These are phyloP conservation scores for Aspergillus udagawae DNA, from an alignment of 2,329 filamentous ascomycete species.

Conservation along the genomic window DNA sequence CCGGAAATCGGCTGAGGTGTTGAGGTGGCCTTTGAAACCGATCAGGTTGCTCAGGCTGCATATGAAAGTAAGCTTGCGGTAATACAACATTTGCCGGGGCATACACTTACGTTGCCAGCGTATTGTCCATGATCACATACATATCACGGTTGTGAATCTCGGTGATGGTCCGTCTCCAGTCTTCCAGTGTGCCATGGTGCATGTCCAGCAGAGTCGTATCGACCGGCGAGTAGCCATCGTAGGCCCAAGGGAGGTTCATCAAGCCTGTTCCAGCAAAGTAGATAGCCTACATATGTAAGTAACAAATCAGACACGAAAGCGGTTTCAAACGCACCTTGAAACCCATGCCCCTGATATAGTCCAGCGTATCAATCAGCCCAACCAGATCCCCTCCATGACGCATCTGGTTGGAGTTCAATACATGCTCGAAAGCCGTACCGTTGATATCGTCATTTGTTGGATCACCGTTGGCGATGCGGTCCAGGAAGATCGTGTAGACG, in stretches of 20 bases:
- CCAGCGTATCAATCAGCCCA: slow-evolving; percentile 56
- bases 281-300: slow-evolving; percentile 41
- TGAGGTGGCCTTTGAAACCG: slow-evolving; percentile 57
- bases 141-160: slow-evolving; percentile 58
- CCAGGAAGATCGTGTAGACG: slow-evolving; percentile 61
- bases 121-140: slow-evolving; percentile 64
- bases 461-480: slow-evolving; percentile 61
- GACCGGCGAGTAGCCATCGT: slow-evolving; percentile 56
- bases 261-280: slow-evolving; percentile 60
- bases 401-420: slow-evolving; percentile 56
- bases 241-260: slow-evolving; percentile 61
- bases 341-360: slow-evolving; percentile 62
- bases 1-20: slow-evolving; percentile 53
- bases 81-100: not conserved
- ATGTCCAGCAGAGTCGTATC: slow-evolving; percentile 60
- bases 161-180: slow-evolving; percentile 54
- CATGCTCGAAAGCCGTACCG: slow-evolving; percentile 57
- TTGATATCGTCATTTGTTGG: slow-evolving; percentile 61
- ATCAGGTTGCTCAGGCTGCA: slow-evolving; percentile 53
- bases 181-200: slow-evolving; percentile 57
- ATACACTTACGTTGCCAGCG: slow-evolving; percentile 54
- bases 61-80: not conserved
- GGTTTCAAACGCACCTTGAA: slow-evolving; percentile 45
- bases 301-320: not conserved
- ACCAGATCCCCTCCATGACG: slow-evolving; percentile 58